Evolutionary conservation across 192 early-diverging fungal species (phyloP).

Genomic region (Umbelopsis vinacea): DNA sequence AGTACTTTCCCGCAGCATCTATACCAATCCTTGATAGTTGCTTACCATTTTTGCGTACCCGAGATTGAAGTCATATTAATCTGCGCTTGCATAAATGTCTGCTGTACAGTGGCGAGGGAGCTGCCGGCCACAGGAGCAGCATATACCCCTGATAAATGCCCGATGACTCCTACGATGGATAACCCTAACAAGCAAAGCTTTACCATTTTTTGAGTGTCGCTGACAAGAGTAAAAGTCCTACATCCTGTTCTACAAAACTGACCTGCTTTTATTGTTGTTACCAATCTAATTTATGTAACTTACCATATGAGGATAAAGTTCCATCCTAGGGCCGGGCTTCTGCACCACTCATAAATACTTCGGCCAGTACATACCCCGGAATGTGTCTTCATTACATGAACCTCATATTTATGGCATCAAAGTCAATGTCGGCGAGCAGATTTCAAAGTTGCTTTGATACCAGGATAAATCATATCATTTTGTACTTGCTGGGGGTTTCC

Average conservation of each 20-base stretch:
- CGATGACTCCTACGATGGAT: not conserved
- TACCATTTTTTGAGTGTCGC: not conserved
- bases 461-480: not conserved
- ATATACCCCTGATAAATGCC: not conserved
- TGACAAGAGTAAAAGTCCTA: not conserved
- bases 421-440: not conserved
- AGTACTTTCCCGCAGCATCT: not conserved
- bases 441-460: not conserved
- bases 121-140: not conserved
- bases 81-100: slow-evolving; percentile 21
- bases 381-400: not conserved
- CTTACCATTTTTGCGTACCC: slow-evolving; percentile 1
- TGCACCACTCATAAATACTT: not conserved
- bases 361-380: not conserved
- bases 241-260: not conserved
- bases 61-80: slow-evolving; percentile 17
- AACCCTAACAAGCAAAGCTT: not conserved
- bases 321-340: not conserved
- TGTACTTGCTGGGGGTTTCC: not conserved
- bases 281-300: not conserved
- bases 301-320: slow-evolving; percentile 13
- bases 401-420: not conserved
- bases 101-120: slow-evolving; percentile 2
- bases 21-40: not conserved
- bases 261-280: not conserved